Evolutionary conservation across 2,329 filamentous ascomycete genomes (phyloP).

Genomic region (Neonectria hederae): DNA sequence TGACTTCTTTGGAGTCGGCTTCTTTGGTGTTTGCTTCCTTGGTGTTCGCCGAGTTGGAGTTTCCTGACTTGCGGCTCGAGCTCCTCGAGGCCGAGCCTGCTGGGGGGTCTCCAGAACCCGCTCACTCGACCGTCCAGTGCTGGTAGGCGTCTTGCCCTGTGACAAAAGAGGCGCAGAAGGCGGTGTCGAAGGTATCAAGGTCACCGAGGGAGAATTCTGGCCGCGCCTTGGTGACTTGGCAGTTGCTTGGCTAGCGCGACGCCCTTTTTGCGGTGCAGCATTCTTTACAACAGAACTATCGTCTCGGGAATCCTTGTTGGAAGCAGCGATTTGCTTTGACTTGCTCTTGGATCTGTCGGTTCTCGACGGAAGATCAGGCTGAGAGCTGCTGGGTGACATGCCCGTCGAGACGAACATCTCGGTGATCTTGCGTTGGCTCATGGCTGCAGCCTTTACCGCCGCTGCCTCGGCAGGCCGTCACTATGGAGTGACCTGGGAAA

Average conservation of each 20-base stretch:
- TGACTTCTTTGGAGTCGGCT: background rate
- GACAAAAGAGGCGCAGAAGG: background rate
- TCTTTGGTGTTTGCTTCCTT: background rate
- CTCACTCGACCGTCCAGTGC: background rate
- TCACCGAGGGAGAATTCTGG: background rate
- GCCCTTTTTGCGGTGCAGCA: background rate
- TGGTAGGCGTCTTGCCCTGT: slow-evolving; percentile 3
- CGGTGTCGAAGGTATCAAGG: slow-evolving; percentile 12
- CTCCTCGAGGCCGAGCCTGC: background rate
- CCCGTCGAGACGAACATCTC: slow-evolving; percentile 25
- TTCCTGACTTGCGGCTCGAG: background rate
- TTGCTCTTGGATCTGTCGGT: background rate
- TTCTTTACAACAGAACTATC: background rate
- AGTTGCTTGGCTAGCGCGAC: background rate
- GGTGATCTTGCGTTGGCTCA: slow-evolving; percentile 29
- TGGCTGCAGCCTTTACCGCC: background rate
- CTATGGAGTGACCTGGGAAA: background rate
- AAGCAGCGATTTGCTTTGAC: background rate
- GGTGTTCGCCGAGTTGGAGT: slow-evolving; percentile 13
- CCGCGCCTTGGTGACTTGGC: background rate
- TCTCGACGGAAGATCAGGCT: background rate
- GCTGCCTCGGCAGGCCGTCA: background rate
- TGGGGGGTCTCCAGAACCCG: slow-evolving; percentile 16
- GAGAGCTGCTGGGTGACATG: background rate
- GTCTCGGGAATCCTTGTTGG: background rate